Evolutionary conservation across 2,329 filamentous ascomycete species (phyloP).

Genomic region (Phaeophleospora eucalypticola): DNA sequence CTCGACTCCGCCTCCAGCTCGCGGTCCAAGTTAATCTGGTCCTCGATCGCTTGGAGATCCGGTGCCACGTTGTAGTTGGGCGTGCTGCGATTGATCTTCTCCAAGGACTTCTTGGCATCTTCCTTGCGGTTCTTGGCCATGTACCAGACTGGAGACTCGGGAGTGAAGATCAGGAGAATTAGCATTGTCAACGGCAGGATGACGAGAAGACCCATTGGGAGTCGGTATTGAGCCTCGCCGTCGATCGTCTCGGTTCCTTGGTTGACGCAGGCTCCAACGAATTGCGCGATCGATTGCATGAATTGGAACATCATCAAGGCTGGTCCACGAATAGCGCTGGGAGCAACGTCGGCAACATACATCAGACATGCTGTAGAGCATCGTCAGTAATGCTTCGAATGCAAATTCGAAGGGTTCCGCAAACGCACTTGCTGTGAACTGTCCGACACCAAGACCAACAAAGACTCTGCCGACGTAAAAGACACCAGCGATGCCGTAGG

Average conservation of each 20-base stretch:
- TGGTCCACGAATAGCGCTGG: conserved; percentile 18
- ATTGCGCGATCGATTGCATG: conserved; percentile 22
- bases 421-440: conserved; percentile 22
- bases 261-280: conserved; percentile 22
- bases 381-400: too few relatives aligned
- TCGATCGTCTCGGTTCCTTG: conserved; percentile 21
- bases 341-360: conserved; percentile 21
- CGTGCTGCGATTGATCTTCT: conserved; percentile 20
- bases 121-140: conserved; percentile 17
- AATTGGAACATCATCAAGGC: conserved; percentile 22
- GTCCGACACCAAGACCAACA: conserved; percentile 19
- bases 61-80: conserved; percentile 11
- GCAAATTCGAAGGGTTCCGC: too few relatives aligned
- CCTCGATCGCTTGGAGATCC: conserved; percentile 17
- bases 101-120: conserved; percentile 14
- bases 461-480: conserved; percentile 21
- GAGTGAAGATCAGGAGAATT: conserved; percentile 17
- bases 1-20: conserved; percentile 30
- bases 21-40: conserved; percentile 15
- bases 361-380: conserved; percentile 20
- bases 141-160: conserved; percentile 20
- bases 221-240: conserved; percentile 18
- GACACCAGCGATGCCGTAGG: conserved; percentile 19
- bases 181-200: conserved; percentile 21
- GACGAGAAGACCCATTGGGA: conserved; percentile 15